Percentiles rank a stretch among this genome's conserved stretches.
Conservation (phyloP, 177 flowering plant species). For the Telopea speciosissima region DNA sequence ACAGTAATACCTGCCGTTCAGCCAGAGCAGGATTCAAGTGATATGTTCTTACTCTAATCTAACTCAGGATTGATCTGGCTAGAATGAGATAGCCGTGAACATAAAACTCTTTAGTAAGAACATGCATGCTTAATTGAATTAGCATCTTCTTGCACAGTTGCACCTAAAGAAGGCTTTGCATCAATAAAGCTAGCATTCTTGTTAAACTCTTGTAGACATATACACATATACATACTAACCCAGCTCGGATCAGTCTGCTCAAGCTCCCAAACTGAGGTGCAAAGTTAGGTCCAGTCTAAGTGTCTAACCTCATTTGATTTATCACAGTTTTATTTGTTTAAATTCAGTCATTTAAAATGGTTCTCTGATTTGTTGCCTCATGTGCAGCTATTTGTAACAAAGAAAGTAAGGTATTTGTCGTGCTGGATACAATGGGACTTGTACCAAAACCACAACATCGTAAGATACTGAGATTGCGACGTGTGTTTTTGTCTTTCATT, state of each 20-base stretch:
- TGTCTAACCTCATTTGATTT: background rate
- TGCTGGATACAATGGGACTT: conserved; percentile 67
- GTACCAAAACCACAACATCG: conserved; percentile 72
- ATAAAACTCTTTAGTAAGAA: no score
- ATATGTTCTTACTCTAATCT: no score
- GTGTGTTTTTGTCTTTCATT: conserved; percentile 1
- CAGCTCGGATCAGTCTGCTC: background rate
- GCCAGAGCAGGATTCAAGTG: no score
- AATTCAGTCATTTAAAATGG: background rate
- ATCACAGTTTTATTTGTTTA: background rate
- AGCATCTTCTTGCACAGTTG: no score
- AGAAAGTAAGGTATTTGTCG: conserved; percentile 58
- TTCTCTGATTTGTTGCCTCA: conserved; percentile 5
- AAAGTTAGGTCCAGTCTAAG: background rate
- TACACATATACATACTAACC: background rate
- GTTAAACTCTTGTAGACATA: no score
- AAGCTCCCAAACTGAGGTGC: background rate
- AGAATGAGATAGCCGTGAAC: no score
- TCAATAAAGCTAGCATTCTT: no score
- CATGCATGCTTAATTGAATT: no score
- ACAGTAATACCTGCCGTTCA: no score
- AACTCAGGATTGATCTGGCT: no score
- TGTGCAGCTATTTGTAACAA: conserved; percentile 84
- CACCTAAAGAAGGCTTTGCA: no score
- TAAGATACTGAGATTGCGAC: conserved; percentile 31